Conservation (phyloP, 2,329 filamentous ascomycete species). For the Remersonia thermophila region DNA sequence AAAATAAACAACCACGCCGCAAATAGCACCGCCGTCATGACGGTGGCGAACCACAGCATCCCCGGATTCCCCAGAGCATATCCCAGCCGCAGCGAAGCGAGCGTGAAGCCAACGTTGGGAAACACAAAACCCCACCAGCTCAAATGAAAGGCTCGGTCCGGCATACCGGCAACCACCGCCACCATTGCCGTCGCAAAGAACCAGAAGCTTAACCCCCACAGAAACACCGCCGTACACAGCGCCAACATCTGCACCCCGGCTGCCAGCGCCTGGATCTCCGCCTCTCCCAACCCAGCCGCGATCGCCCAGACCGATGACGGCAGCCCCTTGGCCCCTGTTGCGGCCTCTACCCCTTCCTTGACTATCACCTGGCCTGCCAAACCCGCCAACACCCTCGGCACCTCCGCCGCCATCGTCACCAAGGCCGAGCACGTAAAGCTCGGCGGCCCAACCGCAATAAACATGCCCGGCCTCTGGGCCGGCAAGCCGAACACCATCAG, state of each 20-base stretch:
- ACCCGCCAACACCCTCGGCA: slow-evolving; percentile 21
- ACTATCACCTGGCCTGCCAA: neutral
- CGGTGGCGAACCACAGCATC: slow-evolving; percentile 41
- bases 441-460: slow-evolving; percentile 51
- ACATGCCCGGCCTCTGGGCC: slow-evolving; percentile 47
- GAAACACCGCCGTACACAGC: slow-evolving; percentile 38
- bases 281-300: slow-evolving; percentile 9
- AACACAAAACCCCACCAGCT: slow-evolving; percentile 56
- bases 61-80: slow-evolving; percentile 38
- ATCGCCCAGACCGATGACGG: neutral
- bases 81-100: slow-evolving; percentile 46
- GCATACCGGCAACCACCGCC: slow-evolving; percentile 29
- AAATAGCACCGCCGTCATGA: slow-evolving; percentile 43
- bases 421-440: slow-evolving; percentile 30
- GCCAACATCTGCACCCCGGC: slow-evolving; percentile 17
- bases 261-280: slow-evolving; percentile 9
- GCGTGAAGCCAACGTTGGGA: slow-evolving; percentile 50
- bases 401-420: slow-evolving; percentile 22
- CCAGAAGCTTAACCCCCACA: slow-evolving; percentile 53
- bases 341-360: no score
- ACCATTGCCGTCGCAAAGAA: slow-evolving; percentile 40
- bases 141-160: slow-evolving; percentile 26
- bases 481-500: slow-evolving; percentile 45
- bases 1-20: slow-evolving; percentile 43
- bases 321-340: slow-evolving; percentile 4